A percentile compares a stretch with the other conserved stretches of the same genome.
Evolutionary conservation across 1,139 yeast species (phyloP).

Genomic region (Saccharomyces pastorianus): DNA sequence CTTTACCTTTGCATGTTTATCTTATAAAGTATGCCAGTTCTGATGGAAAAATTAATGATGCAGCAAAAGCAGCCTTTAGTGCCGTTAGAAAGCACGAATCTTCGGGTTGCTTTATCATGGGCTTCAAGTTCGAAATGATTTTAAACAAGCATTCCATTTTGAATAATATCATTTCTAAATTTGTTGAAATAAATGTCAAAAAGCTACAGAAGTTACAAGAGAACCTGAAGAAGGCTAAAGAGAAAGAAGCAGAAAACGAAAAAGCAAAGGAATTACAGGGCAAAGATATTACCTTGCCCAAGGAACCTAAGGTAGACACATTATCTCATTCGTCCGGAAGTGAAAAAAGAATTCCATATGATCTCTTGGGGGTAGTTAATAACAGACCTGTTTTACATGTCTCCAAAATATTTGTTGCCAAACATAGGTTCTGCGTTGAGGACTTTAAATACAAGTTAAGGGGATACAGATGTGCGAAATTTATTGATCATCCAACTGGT

Average conservation of each 20-base stretch:
- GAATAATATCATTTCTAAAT: constrained; percentile 19
- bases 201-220: constrained; percentile 13
- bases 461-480: constrained; percentile 55
- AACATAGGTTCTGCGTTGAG: constrained; percentile 23
- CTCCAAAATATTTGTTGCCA: constrained; percentile 28
- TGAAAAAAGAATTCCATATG: constrained; percentile 37
- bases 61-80: constrained; percentile 43
- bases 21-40: constrained; percentile 56
- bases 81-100: constrained; percentile 31
- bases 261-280: constrained; percentile 1
- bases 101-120: constrained; percentile 33
- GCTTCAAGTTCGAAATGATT: constrained; percentile 24
- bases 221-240: constrained; percentile 12
- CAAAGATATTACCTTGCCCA: background rate
- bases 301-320: background rate
- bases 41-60: constrained; percentile 29
- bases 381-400: constrained; percentile 48
- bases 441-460: constrained; percentile 27
- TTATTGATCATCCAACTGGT: constrained; percentile 56
- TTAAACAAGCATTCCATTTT: constrained; percentile 18
- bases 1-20: constrained; percentile 73
- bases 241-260: constrained; percentile 6
- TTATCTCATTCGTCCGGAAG: constrained; percentile 3
- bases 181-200: constrained; percentile 21
- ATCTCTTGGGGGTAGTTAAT: constrained; percentile 41